Evolutionary conservation across 139 green algal species (phyloP).

Genomic region (Trebouxia sp.): DNA sequence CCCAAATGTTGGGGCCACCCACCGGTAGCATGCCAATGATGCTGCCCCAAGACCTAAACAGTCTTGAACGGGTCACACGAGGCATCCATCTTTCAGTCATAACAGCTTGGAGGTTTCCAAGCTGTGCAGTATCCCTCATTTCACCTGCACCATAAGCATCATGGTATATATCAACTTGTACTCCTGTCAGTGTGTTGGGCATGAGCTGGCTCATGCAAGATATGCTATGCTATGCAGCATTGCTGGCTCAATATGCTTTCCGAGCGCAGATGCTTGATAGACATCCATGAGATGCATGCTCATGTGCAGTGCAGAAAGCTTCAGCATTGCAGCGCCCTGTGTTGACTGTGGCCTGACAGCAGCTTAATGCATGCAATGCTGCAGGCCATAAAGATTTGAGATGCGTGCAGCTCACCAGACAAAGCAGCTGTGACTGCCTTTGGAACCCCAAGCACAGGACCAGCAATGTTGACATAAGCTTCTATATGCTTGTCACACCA

Average conservation of each 20-base stretch:
- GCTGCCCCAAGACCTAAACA: slow-evolving; percentile 74
- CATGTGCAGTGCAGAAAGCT: too few species aligned
- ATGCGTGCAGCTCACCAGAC: slow-evolving; percentile 28
- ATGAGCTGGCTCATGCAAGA: too few species aligned
- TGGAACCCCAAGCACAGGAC: slow-evolving; percentile 68
- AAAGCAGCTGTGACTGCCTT: slow-evolving; percentile 51
- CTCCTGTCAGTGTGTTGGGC: too few species aligned
- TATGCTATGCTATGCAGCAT: too few species aligned
- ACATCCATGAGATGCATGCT: too few species aligned
- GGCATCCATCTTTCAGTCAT: slow-evolving; percentile 44
- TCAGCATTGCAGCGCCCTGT: too few species aligned
- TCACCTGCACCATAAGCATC: slow-evolving; percentile 47
- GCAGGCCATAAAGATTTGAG: too few species aligned
- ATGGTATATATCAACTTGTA: too few species aligned
- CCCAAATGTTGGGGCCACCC: slow-evolving; percentile 75
- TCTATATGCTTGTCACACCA: slow-evolving; percentile 78
- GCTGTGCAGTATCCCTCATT: slow-evolving; percentile 69
- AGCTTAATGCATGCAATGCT: too few species aligned
- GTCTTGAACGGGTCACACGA: neutral
- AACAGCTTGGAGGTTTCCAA: slow-evolving; percentile 48
- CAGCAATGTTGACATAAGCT: slow-evolving; percentile 67
- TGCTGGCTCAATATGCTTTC: too few species aligned
- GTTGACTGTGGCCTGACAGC: too few species aligned
- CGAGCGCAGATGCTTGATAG: too few species aligned
- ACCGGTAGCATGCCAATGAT: slow-evolving; percentile 77